phyloP scores from a whole-genome alignment of 306 rosid species.

The Boehmeria nivea region DNA sequence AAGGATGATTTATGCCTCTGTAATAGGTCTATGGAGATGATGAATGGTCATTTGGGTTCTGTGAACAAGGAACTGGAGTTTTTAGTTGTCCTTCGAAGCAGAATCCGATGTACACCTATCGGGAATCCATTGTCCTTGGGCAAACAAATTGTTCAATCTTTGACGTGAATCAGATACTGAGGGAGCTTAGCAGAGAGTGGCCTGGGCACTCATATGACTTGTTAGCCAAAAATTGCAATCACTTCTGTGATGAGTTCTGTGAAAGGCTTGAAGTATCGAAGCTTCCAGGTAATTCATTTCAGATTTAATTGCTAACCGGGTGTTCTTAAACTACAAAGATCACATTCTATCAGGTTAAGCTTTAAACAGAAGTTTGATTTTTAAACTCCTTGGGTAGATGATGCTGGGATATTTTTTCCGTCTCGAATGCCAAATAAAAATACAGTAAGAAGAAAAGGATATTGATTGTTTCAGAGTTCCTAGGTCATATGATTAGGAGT shows the following conservation, averaged over 20 bases:
- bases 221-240: conserved; percentile 93
- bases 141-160: conserved; percentile 55
- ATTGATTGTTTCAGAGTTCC: too few relatives aligned
- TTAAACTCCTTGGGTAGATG: too few relatives aligned
- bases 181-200: conserved; percentile 99
- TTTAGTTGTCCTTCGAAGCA: conserved; percentile 87
- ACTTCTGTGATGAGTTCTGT: conserved; percentile 92
- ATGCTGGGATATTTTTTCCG: too few relatives aligned
- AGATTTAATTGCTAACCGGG: conserved; percentile 3
- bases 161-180: conserved; percentile 81
- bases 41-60: conserved; percentile 98
- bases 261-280: conserved; percentile 81
- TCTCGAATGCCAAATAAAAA: too few relatives aligned
- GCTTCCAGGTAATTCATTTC: conserved; percentile 69
- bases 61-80: conserved; percentile 96
- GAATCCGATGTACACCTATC: conserved; percentile 94
- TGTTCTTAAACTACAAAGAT: background rate
- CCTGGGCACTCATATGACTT: conserved; percentile 84
- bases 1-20: conserved; percentile 16
- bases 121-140: conserved; percentile 74
- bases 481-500: too few relatives aligned
- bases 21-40: conserved; percentile 80
- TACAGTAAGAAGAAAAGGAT: too few relatives aligned
- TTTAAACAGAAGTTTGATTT: background rate
- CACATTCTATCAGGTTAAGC: too few relatives aligned